Conservation (phyloP, 2,329 filamentous ascomycete genomes). For the Phaeosphaeria sp. region DNA sequence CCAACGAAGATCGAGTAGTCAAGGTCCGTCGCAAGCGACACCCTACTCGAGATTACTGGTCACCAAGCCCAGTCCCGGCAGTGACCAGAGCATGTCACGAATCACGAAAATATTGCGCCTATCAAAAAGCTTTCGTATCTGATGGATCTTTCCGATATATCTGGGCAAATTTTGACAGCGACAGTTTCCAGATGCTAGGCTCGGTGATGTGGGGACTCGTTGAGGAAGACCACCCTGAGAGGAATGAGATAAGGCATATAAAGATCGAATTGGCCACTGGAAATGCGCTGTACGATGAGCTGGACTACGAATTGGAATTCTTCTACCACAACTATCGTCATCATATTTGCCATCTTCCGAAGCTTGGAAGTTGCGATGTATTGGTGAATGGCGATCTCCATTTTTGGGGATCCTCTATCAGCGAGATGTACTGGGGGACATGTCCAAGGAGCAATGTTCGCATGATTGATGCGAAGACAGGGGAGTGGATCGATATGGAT, state of each 20-base stretch:
- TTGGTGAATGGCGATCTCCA: not conserved
- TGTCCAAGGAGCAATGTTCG: slow-evolving; percentile 9
- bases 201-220: not conserved
- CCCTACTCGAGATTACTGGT: not conserved
- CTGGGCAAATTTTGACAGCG: slow-evolving; percentile 13
- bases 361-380: slow-evolving; percentile 1
- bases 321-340: not conserved
- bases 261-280: not conserved
- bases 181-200: slow-evolving; percentile 7
- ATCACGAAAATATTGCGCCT: slow-evolving; percentile 9
- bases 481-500: slow-evolving; percentile 9
- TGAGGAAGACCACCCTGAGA: not conserved
- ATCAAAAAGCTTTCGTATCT: slow-evolving; percentile 5
- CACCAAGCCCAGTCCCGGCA: slow-evolving; percentile 7
- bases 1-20: slow-evolving; percentile 4
- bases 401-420: not conserved
- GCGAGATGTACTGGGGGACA: slow-evolving; percentile 1
- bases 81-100: slow-evolving; percentile 12
- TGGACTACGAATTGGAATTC: not conserved
- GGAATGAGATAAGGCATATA: not conserved
- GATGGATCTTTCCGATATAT: slow-evolving; percentile 6
- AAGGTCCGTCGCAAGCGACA: slow-evolving; percentile 3
- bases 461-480: slow-evolving; percentile 8
- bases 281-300: not conserved
- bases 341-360: not conserved